phyloP scores from a whole-genome alignment of 352 stramenopile genomes.

The Phytophthora sp. region DNA sequence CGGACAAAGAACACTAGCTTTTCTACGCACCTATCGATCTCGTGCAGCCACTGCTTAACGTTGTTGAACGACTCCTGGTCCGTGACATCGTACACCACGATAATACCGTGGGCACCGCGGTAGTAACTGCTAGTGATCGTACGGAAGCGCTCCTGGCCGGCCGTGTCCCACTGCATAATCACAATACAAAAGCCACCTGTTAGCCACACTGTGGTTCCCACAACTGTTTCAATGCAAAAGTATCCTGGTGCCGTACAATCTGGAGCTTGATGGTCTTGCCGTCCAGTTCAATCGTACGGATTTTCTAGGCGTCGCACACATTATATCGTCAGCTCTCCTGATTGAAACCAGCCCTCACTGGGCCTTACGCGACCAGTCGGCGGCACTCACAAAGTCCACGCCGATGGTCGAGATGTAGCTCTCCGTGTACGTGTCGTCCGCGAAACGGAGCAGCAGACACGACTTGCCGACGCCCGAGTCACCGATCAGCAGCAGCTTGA shows the following conservation, averaged over 20 bases:
- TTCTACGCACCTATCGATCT: slow-evolving; percentile 86
- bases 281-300: slow-evolving; percentile 99
- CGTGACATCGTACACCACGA: slow-evolving; percentile 99
- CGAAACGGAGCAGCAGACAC: slow-evolving; percentile 98
- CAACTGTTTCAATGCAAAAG: neutral
- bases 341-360: neutral
- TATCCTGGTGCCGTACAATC: slow-evolving; percentile 86
- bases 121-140: slow-evolving; percentile 99
- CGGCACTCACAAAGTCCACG: slow-evolving; percentile 97
- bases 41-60: slow-evolving; percentile 98
- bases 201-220: neutral
- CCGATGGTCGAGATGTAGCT: slow-evolving; percentile 99
- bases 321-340: slow-evolving; percentile 22
- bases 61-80: slow-evolving; percentile 98
- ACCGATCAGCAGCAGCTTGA: slow-evolving; percentile 98
- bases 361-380: neutral
- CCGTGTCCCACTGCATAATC: slow-evolving; percentile 96
- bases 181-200: slow-evolving; percentile 6
- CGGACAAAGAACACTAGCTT: too few species aligned
- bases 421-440: slow-evolving; percentile 99
- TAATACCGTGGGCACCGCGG: slow-evolving; percentile 98
- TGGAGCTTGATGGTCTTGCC: slow-evolving; percentile 99
- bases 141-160: slow-evolving; percentile 99
- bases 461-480: slow-evolving; percentile 99
- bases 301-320: slow-evolving; percentile 88